Percentiles rank a stretch among this genome's conserved stretches.
Conservation (phyloP, 2,329 filamentous ascomycete species). For the Colletotrichum sidae region DNA sequence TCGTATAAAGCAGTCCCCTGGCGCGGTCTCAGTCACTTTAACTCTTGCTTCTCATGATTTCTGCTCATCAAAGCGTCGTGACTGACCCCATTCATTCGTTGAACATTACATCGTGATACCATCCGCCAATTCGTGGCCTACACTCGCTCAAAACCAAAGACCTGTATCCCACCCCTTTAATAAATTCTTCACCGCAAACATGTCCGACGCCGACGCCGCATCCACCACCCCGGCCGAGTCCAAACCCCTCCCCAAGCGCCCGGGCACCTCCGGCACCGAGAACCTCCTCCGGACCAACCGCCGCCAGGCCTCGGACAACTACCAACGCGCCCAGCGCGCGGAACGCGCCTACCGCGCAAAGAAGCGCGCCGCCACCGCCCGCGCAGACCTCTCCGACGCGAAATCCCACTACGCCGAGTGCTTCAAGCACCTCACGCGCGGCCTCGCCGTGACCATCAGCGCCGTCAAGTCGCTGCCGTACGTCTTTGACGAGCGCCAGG, state of each 20-base stretch:
- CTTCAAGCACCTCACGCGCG: conserved; percentile 50
- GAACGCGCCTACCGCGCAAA: conserved; percentile 54
- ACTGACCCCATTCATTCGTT: conserved; percentile 31
- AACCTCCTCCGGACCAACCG: conserved; percentile 53
- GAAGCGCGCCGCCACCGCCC: conserved; percentile 54
- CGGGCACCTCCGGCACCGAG: conserved; percentile 57
- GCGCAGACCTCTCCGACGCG: conserved; percentile 51
- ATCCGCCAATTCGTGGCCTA: not conserved
- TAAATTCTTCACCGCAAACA: not conserved
- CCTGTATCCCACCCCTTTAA: not conserved
- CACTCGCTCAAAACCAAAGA: not conserved
- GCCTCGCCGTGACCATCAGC: conserved; percentile 45
- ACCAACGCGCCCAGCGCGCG: conserved; percentile 52
- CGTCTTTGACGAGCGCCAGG: conserved; percentile 51
- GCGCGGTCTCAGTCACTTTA: not conserved
- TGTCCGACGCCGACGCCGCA: conserved; percentile 22
- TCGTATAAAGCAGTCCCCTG: conserved; percentile 23
- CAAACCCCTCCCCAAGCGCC: conserved; percentile 48
- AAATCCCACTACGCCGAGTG: conserved; percentile 53
- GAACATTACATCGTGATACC: not conserved
- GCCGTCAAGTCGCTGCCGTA: conserved; percentile 50
- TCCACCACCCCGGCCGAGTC: conserved; percentile 14
- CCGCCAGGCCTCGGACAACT: conserved; percentile 51
- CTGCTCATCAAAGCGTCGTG: conserved; percentile 24
- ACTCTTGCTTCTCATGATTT: conserved; percentile 9